Conservation (phyloP, 805 yeast genomes). For the Millerozyma acaciae region DNA sequence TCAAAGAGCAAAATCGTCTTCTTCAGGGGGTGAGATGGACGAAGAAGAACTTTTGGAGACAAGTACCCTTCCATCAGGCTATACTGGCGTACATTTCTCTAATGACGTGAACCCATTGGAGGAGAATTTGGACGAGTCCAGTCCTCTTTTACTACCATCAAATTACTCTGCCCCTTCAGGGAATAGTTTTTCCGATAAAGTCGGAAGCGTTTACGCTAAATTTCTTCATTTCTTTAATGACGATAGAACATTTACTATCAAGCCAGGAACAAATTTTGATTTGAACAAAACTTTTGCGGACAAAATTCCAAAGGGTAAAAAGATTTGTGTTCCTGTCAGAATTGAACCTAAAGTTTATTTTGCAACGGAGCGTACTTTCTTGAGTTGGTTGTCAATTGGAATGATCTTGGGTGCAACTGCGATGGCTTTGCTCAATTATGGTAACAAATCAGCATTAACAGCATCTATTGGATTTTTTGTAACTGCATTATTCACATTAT, state of each 20-base stretch:
- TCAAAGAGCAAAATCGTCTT: slow-evolving; percentile 23
- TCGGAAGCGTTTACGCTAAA: slow-evolving; percentile 28
- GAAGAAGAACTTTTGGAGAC: slow-evolving; percentile 61
- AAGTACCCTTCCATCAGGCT: slow-evolving; percentile 21
- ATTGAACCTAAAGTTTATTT: slow-evolving; percentile 99
- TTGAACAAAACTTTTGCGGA: slow-evolving; percentile 44
- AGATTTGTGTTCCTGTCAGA: slow-evolving; percentile 88
- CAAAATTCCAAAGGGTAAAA: slow-evolving; percentile 82
- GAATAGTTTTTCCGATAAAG: slow-evolving; percentile 26
- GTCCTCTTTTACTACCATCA: slow-evolving; percentile 41
- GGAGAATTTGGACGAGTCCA: slow-evolving; percentile 47
- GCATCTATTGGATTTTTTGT: slow-evolving; percentile 86
- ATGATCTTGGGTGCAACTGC: slow-evolving; percentile 87
- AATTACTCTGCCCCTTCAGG: slow-evolving; percentile 23
- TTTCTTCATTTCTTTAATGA: slow-evolving; percentile 41
- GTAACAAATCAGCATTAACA: slow-evolving; percentile 64
- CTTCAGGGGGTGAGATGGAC: slow-evolving; percentile 59
- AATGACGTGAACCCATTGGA: slow-evolving; percentile 44
- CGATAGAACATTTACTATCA: slow-evolving; percentile 43
- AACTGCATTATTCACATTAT: slow-evolving; percentile 69
- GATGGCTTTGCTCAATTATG: slow-evolving; percentile 79
- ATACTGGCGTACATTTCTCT: slow-evolving; percentile 39
- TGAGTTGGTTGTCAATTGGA: slow-evolving; percentile 91
- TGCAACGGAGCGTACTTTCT: slow-evolving; percentile 93
- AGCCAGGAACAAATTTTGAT: slow-evolving; percentile 43